Evolutionary conservation across 1,284 basidiomycete species (phyloP).

Genomic region (Ustilago hordei): DNA sequence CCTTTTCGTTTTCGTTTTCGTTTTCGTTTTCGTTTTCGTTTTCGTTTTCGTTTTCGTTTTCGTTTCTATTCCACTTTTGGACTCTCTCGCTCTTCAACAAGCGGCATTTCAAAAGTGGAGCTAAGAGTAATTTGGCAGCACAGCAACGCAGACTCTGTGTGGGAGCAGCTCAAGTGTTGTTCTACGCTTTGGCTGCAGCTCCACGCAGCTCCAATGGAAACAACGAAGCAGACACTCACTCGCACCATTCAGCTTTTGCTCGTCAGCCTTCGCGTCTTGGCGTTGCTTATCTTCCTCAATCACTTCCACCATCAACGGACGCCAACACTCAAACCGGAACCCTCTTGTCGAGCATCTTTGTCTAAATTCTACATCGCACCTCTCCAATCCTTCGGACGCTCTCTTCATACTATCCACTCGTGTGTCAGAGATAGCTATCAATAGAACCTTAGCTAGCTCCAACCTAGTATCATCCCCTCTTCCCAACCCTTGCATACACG

Average conservation of each 20-base stretch:
- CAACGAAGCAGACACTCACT: background rate
- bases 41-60: background rate
- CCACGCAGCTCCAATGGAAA: background rate
- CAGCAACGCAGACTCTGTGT: background rate
- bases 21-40: too few relatives aligned
- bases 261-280: background rate
- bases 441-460: too few relatives aligned
- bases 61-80: background rate
- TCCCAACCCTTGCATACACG: too few relatives aligned
- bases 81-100: background rate
- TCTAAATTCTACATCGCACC: conserved; percentile 3
- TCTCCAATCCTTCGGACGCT: background rate
- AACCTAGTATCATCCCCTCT: too few relatives aligned
- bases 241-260: background rate
- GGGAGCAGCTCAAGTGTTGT: conserved; percentile 12
- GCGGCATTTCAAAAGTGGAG: conserved; percentile 8
- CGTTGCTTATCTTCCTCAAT: background rate
- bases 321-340: background rate
- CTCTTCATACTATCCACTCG: background rate
- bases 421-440: too few relatives aligned
- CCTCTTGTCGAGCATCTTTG: background rate
- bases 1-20: background rate
- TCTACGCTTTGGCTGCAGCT: conserved; percentile 7
- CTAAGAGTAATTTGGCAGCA: background rate
- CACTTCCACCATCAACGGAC: background rate